Evolutionary conservation across 139 green algal species (phyloP).

Genomic region (Volvox reticuliferus): DNA sequence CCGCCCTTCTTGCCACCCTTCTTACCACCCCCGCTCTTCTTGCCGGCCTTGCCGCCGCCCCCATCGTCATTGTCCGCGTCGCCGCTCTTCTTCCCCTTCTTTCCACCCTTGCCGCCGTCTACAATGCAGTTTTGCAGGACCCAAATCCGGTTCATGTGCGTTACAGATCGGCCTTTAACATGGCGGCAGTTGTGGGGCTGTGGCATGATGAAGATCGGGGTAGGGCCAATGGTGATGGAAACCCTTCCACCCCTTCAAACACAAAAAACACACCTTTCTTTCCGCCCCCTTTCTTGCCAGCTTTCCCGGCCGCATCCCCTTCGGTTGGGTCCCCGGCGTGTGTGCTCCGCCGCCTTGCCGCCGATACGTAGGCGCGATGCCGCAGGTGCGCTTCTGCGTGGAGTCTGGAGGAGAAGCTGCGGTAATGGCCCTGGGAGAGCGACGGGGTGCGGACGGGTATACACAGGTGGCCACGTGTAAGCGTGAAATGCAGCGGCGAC

Average conservation of each 20-base stretch:
- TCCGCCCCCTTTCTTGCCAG: constrained; percentile 11
- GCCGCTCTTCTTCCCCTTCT: neutral
- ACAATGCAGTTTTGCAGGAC: neutral
- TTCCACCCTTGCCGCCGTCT: constrained; percentile 10
- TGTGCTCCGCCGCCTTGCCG: neutral
- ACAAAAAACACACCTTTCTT: neutral
- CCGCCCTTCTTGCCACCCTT: constrained; percentile 55
- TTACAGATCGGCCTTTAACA: too few relatives aligned
- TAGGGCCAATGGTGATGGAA: too few relatives aligned
- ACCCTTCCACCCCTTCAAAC: too few relatives aligned
- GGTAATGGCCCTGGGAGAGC: constrained; percentile 2
- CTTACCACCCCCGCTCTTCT: constrained; percentile 29
- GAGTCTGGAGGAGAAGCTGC: neutral
- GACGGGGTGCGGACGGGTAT: neutral
- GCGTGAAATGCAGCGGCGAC: too few relatives aligned
- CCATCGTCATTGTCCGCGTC: neutral
- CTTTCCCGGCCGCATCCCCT: neutral
- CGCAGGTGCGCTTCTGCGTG: neutral
- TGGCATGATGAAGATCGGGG: neutral
- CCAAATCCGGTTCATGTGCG: too few relatives aligned
- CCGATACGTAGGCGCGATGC: neutral
- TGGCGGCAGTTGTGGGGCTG: neutral
- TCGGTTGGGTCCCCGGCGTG: neutral
- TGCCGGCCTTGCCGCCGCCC: neutral
- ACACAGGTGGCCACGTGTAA: too few relatives aligned